These are phyloP conservation scores for Gynandropsis gynandra DNA, from an alignment of 345 rosid genomes.

Conservation along the genomic window DNA sequence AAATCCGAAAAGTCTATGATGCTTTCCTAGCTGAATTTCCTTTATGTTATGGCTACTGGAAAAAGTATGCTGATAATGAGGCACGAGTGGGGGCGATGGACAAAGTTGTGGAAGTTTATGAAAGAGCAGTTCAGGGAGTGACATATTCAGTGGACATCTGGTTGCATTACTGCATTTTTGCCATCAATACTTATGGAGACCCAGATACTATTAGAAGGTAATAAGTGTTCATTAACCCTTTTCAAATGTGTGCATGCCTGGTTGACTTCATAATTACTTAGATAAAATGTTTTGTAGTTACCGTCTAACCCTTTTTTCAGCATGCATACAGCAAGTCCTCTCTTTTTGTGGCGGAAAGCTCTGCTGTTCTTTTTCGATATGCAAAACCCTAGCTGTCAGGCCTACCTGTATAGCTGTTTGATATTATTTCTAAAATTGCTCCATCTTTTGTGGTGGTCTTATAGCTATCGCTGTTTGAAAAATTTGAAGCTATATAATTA, in stretches of 20 bases:
- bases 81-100: conserved; percentile 80
- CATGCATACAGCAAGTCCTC: conserved; percentile 62
- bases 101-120: conserved; percentile 94
- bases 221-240: conserved; percentile 20
- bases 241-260: conserved; percentile 27
- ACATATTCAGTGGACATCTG: conserved; percentile 98
- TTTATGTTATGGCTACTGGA: conserved; percentile 97
- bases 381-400: conserved; percentile 31
- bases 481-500: conserved; percentile 29
- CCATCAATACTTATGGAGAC: conserved; percentile 81
- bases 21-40: conserved; percentile 90
- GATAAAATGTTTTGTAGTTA: conserved; percentile 32
- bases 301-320: conserved; percentile 61
- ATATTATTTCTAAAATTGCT: conserved; percentile 26
- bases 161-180: conserved; percentile 82
- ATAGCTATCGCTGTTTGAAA: conserved; percentile 22
- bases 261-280: conserved; percentile 27
- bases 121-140: conserved; percentile 83
- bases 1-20: conserved; percentile 82
- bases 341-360: conserved; percentile 56
- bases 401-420: conserved; percentile 29
- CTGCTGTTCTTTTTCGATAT: conserved; percentile 39
- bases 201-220: conserved; percentile 96
- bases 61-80: conserved; percentile 97
- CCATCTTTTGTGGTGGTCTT: conserved; percentile 23